Percentiles rank a stretch among this genome's conserved stretches.
These are phyloP conservation scores for Lactifluus rugatus DNA, from an alignment of 768 basidiomycete species.

Conservation along the genomic window DNA sequence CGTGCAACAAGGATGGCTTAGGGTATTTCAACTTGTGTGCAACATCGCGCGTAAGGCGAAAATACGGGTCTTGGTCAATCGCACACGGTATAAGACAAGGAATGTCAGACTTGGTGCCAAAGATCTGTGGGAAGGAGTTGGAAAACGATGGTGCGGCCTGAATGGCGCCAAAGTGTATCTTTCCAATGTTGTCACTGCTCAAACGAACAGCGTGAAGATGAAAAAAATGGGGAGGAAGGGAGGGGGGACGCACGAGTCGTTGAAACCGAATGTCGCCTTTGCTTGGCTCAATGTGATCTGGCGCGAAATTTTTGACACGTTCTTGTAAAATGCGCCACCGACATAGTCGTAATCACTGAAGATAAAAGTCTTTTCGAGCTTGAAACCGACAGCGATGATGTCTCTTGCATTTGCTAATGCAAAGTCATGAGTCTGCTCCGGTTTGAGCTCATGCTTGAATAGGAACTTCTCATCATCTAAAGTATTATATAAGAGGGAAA, in stretches of 20 bases:
- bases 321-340: conserved; percentile 89
- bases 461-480: conserved; percentile 97
- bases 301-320: conserved; percentile 85
- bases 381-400: conserved; percentile 94
- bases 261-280: conserved; percentile 94
- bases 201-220: neutral
- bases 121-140: conserved; percentile 98
- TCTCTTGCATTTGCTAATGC: conserved; percentile 83
- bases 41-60: conserved; percentile 94
- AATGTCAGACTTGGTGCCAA: conserved; percentile 69
- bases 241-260: conserved; percentile 65
- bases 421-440: conserved; percentile 79
- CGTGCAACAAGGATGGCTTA: conserved; percentile 85
- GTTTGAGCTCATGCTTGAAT: conserved; percentile 90
- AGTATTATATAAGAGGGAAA: neutral
- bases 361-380: conserved; percentile 89
- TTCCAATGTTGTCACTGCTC: conserved; percentile 91
- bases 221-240: neutral
- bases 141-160: conserved; percentile 97
- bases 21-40: conserved; percentile 91
- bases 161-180: conserved; percentile 91
- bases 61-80: conserved; percentile 96
- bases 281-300: conserved; percentile 91
- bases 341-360: conserved; percentile 89
- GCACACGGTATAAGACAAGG: conserved; percentile 96